These are phyloP conservation scores for Umbelopsis vinacea DNA, from an alignment of 192 early-diverging fungal genomes.

Conservation along the genomic window DNA sequence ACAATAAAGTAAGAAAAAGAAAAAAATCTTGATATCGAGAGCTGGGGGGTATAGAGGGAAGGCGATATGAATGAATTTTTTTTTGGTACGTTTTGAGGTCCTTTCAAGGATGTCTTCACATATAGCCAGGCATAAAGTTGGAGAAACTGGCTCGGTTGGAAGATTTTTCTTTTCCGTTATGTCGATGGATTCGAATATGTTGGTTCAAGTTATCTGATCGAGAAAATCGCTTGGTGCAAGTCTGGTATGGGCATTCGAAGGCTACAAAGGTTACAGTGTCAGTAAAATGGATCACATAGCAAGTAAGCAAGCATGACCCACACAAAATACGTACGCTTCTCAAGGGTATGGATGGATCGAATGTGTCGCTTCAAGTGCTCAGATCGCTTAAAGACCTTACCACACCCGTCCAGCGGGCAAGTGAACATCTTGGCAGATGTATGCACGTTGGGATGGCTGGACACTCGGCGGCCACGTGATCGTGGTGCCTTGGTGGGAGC, in stretches of 20 bases:
- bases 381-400: constrained; percentile 63
- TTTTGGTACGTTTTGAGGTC: too few species aligned
- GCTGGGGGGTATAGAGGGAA: not conserved
- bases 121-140: constrained; percentile 19
- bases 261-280: constrained; percentile 36
- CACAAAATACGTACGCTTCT: too few species aligned
- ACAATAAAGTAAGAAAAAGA: not conserved
- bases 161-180: constrained; percentile 35
- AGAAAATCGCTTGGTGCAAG: constrained; percentile 60
- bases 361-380: constrained; percentile 66
- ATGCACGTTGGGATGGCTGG: constrained; percentile 49
- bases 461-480: constrained; percentile 59
- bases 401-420: constrained; percentile 58
- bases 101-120: too few species aligned
- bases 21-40: not conserved
- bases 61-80: not conserved
- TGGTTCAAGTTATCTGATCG: constrained; percentile 62
- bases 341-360: constrained; percentile 63
- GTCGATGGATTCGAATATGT: constrained; percentile 62
- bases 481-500: constrained; percentile 47
- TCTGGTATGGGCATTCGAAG: constrained; percentile 55
- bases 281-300: too few species aligned
- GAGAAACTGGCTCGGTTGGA: constrained; percentile 15
- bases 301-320: too few species aligned
- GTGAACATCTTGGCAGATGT: constrained; percentile 58